A percentile compares a stretch with the other conserved stretches of the same genome.
phyloP scores from a whole-genome alignment of 2,329 filamentous ascomycete genomes.

The Colletotrichum sublineola region DNA sequence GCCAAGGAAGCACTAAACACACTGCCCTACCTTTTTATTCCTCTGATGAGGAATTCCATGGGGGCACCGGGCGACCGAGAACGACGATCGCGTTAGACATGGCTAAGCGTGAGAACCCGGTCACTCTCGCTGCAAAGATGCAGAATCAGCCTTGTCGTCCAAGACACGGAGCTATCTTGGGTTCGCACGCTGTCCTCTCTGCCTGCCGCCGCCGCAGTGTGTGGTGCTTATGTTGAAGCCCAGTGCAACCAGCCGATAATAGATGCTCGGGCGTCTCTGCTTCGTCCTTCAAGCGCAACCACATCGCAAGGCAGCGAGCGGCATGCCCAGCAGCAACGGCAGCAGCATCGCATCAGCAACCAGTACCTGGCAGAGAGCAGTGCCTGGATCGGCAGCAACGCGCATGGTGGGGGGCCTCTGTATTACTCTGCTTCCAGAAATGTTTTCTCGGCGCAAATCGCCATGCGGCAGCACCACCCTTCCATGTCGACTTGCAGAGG shows the following conservation, averaged over 20 bases:
- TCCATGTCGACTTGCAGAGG: slow-evolving; percentile 24
- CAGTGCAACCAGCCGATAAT: slow-evolving; percentile 40
- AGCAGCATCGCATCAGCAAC: slow-evolving; percentile 4
- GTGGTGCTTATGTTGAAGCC: slow-evolving; percentile 26
- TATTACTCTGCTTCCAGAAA: slow-evolving; percentile 18
- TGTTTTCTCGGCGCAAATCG: slow-evolving; percentile 25
- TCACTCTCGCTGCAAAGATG: slow-evolving; percentile 28
- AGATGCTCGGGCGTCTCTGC: slow-evolving; percentile 34
- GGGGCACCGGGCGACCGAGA: slow-evolving; percentile 10
- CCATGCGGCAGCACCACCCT: slow-evolving; percentile 20
- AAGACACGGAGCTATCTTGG: slow-evolving; percentile 41
- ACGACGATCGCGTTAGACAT: slow-evolving; percentile 11
- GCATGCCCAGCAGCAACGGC: neutral
- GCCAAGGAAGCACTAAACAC: slow-evolving; percentile 8
- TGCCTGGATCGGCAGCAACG: slow-evolving; percentile 10
- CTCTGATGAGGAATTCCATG: slow-evolving; percentile 5
- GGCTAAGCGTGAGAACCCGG: slow-evolving; percentile 30
- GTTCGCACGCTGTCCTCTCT: slow-evolving; percentile 21
- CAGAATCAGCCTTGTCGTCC: slow-evolving; percentile 37
- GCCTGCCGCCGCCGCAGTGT: neutral
- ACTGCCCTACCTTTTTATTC: slow-evolving; percentile 21
- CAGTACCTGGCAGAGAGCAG: slow-evolving; percentile 28
- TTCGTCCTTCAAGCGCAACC: slow-evolving; percentile 30
- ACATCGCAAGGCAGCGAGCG: slow-evolving; percentile 26
- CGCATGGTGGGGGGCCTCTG: neutral